Conservation (phyloP, 768 basidiomycete species). For the Baorangia bicolor region DNA sequence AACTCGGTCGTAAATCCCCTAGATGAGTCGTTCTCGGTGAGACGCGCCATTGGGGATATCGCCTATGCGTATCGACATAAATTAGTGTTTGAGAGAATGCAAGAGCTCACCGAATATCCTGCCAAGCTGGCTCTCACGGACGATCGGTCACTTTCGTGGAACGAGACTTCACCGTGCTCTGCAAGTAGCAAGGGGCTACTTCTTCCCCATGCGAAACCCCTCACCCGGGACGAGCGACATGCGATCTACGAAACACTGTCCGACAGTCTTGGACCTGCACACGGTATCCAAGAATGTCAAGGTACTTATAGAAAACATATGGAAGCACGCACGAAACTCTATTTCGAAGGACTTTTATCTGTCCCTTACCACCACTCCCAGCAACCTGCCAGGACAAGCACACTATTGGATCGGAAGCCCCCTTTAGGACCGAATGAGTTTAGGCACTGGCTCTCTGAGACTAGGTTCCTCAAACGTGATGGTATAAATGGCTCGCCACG, state of each 20-base stretch:
- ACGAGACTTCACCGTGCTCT: conserved; percentile 20
- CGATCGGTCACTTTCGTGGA: conserved; percentile 13
- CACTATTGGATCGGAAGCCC: conserved; percentile 12
- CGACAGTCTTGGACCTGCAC: conserved; percentile 44
- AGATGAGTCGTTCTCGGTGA: conserved; percentile 29
- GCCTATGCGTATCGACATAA: conserved; percentile 29
- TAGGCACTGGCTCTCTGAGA: conserved; percentile 33
- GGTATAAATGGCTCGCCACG: conserved; percentile 13
- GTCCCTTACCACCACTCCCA: conserved; percentile 16
- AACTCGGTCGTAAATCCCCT: conserved; percentile 19
- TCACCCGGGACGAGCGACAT: conserved; percentile 46
- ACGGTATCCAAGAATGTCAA: conserved; percentile 48
- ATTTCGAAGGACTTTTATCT: conserved; percentile 43
- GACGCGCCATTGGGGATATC: conserved; percentile 29
- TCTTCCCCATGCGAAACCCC: conserved; percentile 26
- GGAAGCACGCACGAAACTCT: conserved; percentile 46
- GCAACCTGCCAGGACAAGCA: conserved; percentile 8
- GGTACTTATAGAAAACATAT: conserved; percentile 54
- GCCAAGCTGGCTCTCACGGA: conserved; percentile 7
- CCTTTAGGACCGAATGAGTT: conserved; percentile 26
- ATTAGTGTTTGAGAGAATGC: conserved; percentile 28
- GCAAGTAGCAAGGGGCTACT: conserved; percentile 14
- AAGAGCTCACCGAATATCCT: conserved; percentile 21
- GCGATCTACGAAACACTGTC: conserved; percentile 53
- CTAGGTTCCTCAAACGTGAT: conserved; percentile 24